Evolutionary conservation across 345 rosid genomes (phyloP).

Genomic region (Anastatica hierochuntica): DNA sequence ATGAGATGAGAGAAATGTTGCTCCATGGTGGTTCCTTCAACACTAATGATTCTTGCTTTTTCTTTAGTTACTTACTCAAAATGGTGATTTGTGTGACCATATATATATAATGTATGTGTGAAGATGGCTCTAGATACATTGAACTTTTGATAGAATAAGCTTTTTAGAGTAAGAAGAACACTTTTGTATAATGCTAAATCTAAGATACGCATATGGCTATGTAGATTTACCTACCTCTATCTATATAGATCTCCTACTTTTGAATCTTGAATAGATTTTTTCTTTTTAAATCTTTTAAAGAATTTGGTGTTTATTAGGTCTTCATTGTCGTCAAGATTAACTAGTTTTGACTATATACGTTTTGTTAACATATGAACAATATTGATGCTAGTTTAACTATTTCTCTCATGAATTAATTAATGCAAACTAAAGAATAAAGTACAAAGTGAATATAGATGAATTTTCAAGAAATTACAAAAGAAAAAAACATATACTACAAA

Average conservation of each 20-base stretch:
- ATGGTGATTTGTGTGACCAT: background rate
- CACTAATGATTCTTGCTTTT: constrained; percentile 1
- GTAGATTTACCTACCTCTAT: background rate
- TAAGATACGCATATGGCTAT: constrained; percentile 18
- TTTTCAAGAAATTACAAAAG: too few species aligned
- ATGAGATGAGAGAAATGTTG: constrained; percentile 11
- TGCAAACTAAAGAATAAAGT: too few species aligned
- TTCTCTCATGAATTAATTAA: too few species aligned
- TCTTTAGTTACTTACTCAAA: background rate
- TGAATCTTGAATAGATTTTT: background rate
- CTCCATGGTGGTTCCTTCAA: constrained; percentile 1
- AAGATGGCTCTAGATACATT: constrained; percentile 17
- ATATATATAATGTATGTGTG: background rate
- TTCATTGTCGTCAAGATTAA: background rate
- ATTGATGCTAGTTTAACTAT: too few species aligned
- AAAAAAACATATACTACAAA: too few species aligned
- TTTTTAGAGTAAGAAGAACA: constrained; percentile 12
- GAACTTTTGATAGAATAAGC: constrained; percentile 8
- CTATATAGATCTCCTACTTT: background rate
- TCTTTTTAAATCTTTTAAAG: background rate
- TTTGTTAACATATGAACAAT: too few species aligned
- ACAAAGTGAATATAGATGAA: too few species aligned
- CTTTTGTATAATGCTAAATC: constrained; percentile 1
- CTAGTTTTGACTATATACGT: background rate
- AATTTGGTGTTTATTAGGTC: background rate